Percentiles rank a stretch among this genome's conserved stretches.
phyloP scores from a whole-genome alignment of 257 asterid genomes.

The Rauvolfia tetraphylla region DNA sequence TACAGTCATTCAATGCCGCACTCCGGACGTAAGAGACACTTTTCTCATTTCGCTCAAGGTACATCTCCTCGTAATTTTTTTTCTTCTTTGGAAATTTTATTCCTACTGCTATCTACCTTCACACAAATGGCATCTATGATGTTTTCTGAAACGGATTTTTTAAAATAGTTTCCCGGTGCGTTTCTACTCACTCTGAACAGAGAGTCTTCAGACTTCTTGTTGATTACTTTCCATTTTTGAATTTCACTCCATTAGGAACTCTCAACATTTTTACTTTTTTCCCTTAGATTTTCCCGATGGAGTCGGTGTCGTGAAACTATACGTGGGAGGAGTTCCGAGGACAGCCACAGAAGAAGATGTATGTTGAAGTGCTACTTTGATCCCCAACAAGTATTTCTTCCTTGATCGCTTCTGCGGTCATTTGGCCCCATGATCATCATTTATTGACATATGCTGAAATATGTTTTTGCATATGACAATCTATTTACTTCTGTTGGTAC shows the following conservation, averaged over 20 bases:
- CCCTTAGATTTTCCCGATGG: conserved; percentile 35
- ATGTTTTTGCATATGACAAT: neutral
- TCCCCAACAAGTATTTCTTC: neutral
- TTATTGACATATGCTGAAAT: neutral
- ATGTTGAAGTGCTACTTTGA: conserved; percentile 18
- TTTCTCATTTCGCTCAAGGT: conserved; percentile 8
- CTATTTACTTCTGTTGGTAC: neutral
- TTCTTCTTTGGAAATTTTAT: neutral
- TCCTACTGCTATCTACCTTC: neutral
- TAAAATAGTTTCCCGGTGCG: neutral
- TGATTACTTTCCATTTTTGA: neutral
- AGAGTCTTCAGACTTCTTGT: neutral
- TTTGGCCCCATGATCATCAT: neutral
- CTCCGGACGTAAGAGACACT: conserved; percentile 28
- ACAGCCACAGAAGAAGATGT: conserved; percentile 65
- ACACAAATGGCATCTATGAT: no score
- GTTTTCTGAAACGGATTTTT: no score
- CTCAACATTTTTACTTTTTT: neutral
- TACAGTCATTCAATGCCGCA: conserved; percentile 13
- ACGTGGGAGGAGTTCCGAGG: conserved; percentile 63
- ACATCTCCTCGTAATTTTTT: conserved; percentile 18
- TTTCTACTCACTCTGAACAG: no score
- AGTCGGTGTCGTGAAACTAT: conserved; percentile 59
- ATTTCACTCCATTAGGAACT: neutral
- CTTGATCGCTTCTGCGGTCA: neutral